Percentiles rank a stretch among this genome's conserved stretches.
Evolutionary conservation across 176 grass and related monocot species (phyloP).

Genomic region (Sorghum bicolor): DNA sequence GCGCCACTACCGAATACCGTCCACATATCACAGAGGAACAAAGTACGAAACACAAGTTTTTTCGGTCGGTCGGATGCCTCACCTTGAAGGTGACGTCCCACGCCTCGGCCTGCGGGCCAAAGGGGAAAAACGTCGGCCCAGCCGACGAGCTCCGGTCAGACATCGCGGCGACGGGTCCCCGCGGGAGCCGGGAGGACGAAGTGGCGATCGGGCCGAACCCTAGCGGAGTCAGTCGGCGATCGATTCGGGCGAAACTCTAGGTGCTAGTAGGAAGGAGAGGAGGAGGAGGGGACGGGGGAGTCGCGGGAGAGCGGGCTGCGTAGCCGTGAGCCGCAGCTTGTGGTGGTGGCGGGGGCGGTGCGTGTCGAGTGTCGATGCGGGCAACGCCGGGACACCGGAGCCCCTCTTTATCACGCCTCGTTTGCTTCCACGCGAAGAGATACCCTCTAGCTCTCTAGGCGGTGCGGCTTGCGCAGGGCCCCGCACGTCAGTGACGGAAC

Average conservation of each 20-base stretch:
- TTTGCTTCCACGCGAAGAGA: slow-evolving; percentile 48
- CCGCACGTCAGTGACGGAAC: background rate
- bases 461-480: background rate
- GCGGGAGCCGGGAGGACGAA: slow-evolving; percentile 24
- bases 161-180: slow-evolving; percentile 43
- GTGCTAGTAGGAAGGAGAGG: background rate
- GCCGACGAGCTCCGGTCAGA: slow-evolving; percentile 25
- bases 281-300: too few relatives aligned
- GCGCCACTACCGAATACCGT: background rate
- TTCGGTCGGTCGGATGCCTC: background rate
- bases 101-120: slow-evolving; percentile 19
- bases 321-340: slow-evolving; percentile 83
- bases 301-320: slow-evolving; percentile 37
- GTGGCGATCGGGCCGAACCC: slow-evolving; percentile 35
- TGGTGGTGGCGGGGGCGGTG: background rate
- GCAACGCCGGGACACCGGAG: background rate
- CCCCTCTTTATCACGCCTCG: slow-evolving; percentile 28
- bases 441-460: background rate
- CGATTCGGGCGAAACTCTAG: background rate
- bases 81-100: slow-evolving; percentile 75
- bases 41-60: background rate
- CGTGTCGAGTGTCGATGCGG: background rate
- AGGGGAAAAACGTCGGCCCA: slow-evolving; percentile 12
- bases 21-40: background rate
- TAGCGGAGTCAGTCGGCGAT: slow-evolving; percentile 6